Evolutionary conservation across 2,329 filamentous ascomycete genomes (phyloP).

Genomic region (Beauveria rudraprayagi): DNA sequence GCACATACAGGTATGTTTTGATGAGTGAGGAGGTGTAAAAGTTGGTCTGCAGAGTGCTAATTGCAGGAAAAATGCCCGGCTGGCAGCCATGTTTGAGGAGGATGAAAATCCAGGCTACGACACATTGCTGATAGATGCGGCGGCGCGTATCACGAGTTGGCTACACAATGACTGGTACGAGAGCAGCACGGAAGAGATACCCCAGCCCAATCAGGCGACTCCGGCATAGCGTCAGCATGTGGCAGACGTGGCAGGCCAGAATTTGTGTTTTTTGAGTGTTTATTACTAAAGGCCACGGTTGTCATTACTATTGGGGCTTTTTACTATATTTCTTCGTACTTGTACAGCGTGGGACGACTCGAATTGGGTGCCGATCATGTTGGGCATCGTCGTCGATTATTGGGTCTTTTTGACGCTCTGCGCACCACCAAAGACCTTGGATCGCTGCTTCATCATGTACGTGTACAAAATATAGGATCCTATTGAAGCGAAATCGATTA

Average conservation of each 20-base stretch:
- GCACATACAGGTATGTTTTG: slow-evolving; percentile 65
- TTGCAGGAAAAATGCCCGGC: not conserved
- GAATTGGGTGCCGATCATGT: not conserved
- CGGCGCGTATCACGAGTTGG: slow-evolving; percentile 59
- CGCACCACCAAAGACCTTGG: slow-evolving; percentile 49
- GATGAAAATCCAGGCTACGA: slow-evolving; percentile 66
- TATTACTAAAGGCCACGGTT: not conserved
- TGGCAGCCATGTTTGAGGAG: slow-evolving; percentile 62
- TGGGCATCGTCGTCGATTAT: slow-evolving; percentile 18
- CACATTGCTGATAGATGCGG: slow-evolving; percentile 56
- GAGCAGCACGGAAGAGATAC: slow-evolving; percentile 33
- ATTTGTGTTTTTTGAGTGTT: not conserved
- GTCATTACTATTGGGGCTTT: slow-evolving; percentile 1
- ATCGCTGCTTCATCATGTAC: slow-evolving; percentile 88
- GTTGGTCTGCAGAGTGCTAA: not conserved
- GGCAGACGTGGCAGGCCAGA: not conserved
- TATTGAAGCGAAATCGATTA: slow-evolving; percentile 12
- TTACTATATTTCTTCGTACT: not conserved
- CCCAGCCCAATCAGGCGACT: slow-evolving; percentile 15
- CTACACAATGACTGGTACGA: slow-evolving; percentile 59
- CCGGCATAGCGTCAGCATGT: not conserved
- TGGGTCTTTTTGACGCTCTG: slow-evolving; percentile 28
- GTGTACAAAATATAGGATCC: slow-evolving; percentile 80
- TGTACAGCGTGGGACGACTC: not conserved
- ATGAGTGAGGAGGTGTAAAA: no score